Evolutionary conservation across 2,329 filamentous ascomycete genomes (phyloP).

Genomic region (Ascochyta rabiei): DNA sequence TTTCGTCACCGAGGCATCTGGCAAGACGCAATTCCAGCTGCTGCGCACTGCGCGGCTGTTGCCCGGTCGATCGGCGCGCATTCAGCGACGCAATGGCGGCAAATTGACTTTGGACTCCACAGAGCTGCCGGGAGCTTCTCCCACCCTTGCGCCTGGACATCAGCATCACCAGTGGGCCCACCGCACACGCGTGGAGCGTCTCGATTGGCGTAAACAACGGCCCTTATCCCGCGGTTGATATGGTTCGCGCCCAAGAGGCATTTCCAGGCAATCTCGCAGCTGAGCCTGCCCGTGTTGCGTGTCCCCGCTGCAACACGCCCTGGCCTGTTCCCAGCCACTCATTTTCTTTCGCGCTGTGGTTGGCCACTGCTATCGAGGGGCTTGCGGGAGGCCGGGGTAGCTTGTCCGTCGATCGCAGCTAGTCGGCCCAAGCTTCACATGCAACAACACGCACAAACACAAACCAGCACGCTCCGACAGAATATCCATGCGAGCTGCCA

Average conservation of each 20-base stretch:
- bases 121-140: slow-evolving; percentile 25
- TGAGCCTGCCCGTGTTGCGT: slow-evolving; percentile 30
- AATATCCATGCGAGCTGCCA: slow-evolving; percentile 5
- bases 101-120: slow-evolving; percentile 15
- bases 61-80: slow-evolving; percentile 28
- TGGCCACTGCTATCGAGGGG: slow-evolving; percentile 2
- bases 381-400: slow-evolving; percentile 13
- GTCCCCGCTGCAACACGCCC: slow-evolving; percentile 18
- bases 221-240: slow-evolving; percentile 17
- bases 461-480: slow-evolving; percentile 4
- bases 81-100: slow-evolving; percentile 20
- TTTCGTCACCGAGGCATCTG: slow-evolving; percentile 33
- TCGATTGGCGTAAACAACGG: slow-evolving; percentile 34
- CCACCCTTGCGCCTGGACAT: slow-evolving; percentile 4
- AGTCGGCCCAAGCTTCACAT: slow-evolving; percentile 17
- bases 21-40: slow-evolving; percentile 22
- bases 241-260: slow-evolving; percentile 32
- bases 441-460: slow-evolving; percentile 7
- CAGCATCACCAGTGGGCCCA: slow-evolving; percentile 17
- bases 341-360: slow-evolving; percentile 19
- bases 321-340: slow-evolving; percentile 34
- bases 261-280: slow-evolving; percentile 33
- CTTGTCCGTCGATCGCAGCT: slow-evolving; percentile 12
- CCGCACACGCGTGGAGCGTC: slow-evolving; percentile 36
- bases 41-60: slow-evolving; percentile 30